Conservation (phyloP, 208 protist genomes). For the Leishmania arabica region DNA sequence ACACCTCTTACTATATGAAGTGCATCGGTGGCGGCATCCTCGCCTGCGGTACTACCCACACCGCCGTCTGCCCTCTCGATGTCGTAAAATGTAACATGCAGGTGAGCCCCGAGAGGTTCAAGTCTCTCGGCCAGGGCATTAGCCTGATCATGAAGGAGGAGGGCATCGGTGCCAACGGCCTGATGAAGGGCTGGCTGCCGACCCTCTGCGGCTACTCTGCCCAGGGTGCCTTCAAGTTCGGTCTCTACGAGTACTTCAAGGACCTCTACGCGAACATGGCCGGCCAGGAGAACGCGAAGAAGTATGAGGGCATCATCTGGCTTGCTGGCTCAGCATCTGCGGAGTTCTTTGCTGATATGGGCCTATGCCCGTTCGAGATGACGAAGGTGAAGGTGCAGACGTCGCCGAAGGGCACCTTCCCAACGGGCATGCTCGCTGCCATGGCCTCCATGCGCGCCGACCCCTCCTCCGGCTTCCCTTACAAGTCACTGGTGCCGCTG, state of each 20-base stretch:
- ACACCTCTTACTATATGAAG: conserved; percentile 92
- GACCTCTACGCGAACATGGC: conserved; percentile 86
- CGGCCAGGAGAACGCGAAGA: conserved; percentile 80
- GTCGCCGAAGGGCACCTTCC: conserved; percentile 78
- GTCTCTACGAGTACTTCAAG: conserved; percentile 96
- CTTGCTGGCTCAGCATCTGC: conserved; percentile 93
- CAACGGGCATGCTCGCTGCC: conserved; percentile 69
- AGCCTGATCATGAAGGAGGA: conserved; percentile 69
- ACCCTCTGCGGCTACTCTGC: conserved; percentile 93
- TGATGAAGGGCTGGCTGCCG: conserved; percentile 92
- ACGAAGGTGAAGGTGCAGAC: conserved; percentile 95
- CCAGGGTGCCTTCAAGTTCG: conserved; percentile 95
- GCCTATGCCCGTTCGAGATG: conserved; percentile 95
- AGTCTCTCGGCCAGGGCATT: conserved; percentile 71
- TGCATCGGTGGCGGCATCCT: conserved; percentile 94
- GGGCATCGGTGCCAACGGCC: conserved; percentile 62
- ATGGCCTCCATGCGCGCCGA: conserved; percentile 73
- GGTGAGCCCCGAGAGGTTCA: conserved; percentile 90
- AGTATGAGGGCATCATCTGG: conserved; percentile 86
- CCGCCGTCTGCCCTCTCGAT: conserved; percentile 94
- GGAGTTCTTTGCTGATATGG: conserved; percentile 97
- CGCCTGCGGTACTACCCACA: conserved; percentile 95
- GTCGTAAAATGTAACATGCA: conserved; percentile 97
- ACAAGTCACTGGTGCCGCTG: conserved; percentile 88
- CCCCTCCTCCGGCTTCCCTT: conserved; percentile 83